phyloP scores from a whole-genome alignment of 441 rosid species.

The Dalechampia spathulata region DNA sequence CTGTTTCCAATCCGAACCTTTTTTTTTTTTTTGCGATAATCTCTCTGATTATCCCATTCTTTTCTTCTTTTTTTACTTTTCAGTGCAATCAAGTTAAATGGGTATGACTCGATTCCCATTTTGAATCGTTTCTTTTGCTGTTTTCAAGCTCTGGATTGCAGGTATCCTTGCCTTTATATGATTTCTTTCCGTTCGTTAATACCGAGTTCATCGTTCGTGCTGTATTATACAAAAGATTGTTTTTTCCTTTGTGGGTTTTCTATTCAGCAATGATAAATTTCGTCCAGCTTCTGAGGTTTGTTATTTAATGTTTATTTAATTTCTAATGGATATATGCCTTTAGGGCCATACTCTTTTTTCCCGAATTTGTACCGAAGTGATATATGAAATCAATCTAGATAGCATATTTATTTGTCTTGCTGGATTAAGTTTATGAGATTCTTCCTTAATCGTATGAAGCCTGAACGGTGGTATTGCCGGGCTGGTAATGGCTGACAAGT shows the following conservation, averaged over 20 bases:
- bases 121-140: constrained; percentile 1
- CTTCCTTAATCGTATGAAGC: constrained; percentile 8
- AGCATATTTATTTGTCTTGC: not conserved
- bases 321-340: too few species aligned
- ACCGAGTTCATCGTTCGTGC: not conserved
- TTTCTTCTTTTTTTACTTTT: constrained; percentile 1
- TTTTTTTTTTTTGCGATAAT: not conserved
- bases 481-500: constrained; percentile 1
- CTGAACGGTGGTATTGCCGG: constrained; percentile 8
- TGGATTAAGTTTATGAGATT: not conserved
- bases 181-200: constrained; percentile 1
- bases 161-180: constrained; percentile 23
- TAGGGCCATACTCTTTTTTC: too few species aligned
- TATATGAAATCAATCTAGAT: too few species aligned
- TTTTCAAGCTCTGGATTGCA: constrained; percentile 18
- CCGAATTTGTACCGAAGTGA: not conserved
- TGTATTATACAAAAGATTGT: not conserved
- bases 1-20: not conserved
- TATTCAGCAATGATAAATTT: too few species aligned
- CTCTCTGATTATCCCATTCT: not conserved
- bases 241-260: not conserved
- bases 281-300: too few species aligned
- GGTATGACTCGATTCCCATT: not conserved
- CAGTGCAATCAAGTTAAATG: not conserved
- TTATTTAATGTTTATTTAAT: too few species aligned